These are phyloP conservation scores for Nepenthes gracilis DNA, from an alignment of 148 eudicot species.

Conservation along the genomic window DNA sequence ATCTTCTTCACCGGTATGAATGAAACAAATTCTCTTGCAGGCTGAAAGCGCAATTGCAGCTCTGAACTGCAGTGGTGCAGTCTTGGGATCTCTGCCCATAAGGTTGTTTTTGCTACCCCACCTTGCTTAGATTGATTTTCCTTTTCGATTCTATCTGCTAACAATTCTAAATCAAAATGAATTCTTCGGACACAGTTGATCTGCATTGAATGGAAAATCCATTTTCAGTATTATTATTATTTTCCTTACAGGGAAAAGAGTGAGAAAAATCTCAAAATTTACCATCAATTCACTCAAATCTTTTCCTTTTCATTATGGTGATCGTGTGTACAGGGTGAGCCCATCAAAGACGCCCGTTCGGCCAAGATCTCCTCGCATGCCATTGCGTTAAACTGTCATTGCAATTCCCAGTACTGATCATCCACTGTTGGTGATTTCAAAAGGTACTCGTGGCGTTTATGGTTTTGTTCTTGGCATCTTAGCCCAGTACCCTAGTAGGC, in stretches of 20 bases:
- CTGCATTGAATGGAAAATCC: no score
- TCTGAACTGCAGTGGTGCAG: slow-evolving; percentile 58
- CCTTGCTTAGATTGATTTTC: not conserved
- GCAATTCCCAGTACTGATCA: slow-evolving; percentile 1
- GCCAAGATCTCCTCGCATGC: slow-evolving; percentile 29
- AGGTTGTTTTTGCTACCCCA: slow-evolving; percentile 24
- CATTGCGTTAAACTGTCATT: slow-evolving; percentile 13
- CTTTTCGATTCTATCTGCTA: not conserved
- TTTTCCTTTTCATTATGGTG: not conserved
- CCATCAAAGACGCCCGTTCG: slow-evolving; percentile 40
- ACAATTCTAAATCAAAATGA: no score
- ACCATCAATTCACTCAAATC: no score
- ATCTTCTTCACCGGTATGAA: no score
- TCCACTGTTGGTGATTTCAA: not conserved
- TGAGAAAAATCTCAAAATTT: no score
- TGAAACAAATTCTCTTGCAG: slow-evolving; percentile 16
- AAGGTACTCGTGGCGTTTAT: slow-evolving; percentile 31
- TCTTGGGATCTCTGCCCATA: slow-evolving; percentile 57
- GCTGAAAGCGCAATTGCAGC: slow-evolving; percentile 81
- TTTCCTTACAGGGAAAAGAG: not conserved
- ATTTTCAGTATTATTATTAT: not conserved
- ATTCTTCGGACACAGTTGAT: no score
- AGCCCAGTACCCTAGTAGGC: slow-evolving; percentile 31
- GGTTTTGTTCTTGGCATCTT: slow-evolving; percentile 13
- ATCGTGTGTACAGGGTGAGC: slow-evolving; percentile 23